phyloP scores from a whole-genome alignment of 2,329 filamentous ascomycete species.

The Emydomyces testavorans region DNA sequence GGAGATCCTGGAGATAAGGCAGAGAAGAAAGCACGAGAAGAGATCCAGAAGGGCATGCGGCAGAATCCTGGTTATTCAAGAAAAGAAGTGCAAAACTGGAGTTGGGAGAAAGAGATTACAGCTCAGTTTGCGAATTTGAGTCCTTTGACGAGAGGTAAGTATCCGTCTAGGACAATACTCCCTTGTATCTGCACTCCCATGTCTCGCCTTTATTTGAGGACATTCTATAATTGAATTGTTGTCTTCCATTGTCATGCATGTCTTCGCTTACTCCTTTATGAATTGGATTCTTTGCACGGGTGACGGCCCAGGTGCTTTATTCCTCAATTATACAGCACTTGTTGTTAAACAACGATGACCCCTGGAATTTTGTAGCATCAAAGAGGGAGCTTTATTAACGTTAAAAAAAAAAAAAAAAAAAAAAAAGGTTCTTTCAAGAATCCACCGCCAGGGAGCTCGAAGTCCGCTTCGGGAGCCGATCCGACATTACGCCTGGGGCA shows the following conservation, averaged over 20 bases:
- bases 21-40: conserved; percentile 36
- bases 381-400: not conserved
- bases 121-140: conserved; percentile 82
- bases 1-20: conserved; percentile 51
- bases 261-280: not conserved
- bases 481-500: conserved; percentile 43
- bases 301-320: no score
- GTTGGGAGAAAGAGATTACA: conserved; percentile 67
- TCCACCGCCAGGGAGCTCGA: conserved; percentile 53
- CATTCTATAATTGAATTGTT: not conserved
- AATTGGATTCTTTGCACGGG: no score
- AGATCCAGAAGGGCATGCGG: conserved; percentile 50
- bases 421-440: conserved; percentile 55
- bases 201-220: not conserved
- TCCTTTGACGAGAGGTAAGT: conserved; percentile 60
- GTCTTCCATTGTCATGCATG: not conserved
- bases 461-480: conserved; percentile 35
- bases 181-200: not conserved
- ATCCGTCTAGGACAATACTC: not conserved
- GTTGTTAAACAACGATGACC: no score
- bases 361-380: no score
- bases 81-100: conserved; percentile 47
- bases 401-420: not conserved
- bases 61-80: conserved; percentile 20
- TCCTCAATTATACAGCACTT: no score